These are phyloP conservation scores for Chaetomiaceae sp. DNA, from an alignment of 2,329 filamentous ascomycete genomes.

Conservation along the genomic window DNA sequence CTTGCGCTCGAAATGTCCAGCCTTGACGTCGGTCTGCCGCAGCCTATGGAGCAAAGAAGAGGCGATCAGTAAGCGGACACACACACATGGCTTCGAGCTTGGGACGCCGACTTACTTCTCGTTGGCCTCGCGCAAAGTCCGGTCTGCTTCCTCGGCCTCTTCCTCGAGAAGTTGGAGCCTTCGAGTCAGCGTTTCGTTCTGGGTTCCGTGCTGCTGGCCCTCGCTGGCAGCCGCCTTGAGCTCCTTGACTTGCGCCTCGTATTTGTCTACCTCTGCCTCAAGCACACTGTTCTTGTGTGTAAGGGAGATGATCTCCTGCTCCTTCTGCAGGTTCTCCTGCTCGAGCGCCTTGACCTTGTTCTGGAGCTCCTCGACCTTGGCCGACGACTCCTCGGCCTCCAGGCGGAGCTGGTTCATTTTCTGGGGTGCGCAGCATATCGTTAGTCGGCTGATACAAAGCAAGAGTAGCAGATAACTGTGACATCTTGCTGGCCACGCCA, in stretches of 20 bases:
- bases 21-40: constrained; percentile 98
- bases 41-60: constrained; percentile 66
- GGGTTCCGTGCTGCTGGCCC: constrained; percentile 74
- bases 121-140: constrained; percentile 93
- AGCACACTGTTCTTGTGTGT: constrained; percentile 92
- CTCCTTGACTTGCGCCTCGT: constrained; percentile 78
- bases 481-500: background rate
- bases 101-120: constrained; percentile 74
- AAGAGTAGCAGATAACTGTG: constrained; percentile 1
- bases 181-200: constrained; percentile 88
- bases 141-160: constrained; percentile 94
- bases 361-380: constrained; percentile 84
- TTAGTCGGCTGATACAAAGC: constrained; percentile 22
- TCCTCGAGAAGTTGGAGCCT: constrained; percentile 95
- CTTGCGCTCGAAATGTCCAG: constrained; percentile 98
- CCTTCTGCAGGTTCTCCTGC: constrained; percentile 92
- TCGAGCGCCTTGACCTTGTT: constrained; percentile 82
- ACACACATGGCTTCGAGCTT: constrained; percentile 10
- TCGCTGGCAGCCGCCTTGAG: constrained; percentile 83
- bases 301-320: constrained; percentile 96
- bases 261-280: constrained; percentile 87
- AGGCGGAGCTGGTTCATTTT: constrained; percentile 93
- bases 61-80: constrained; percentile 17
- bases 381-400: constrained; percentile 81
- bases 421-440: constrained; percentile 43